phyloP scores from a whole-genome alignment of 129 eudicot genomes.

The Mikania micrantha region DNA sequence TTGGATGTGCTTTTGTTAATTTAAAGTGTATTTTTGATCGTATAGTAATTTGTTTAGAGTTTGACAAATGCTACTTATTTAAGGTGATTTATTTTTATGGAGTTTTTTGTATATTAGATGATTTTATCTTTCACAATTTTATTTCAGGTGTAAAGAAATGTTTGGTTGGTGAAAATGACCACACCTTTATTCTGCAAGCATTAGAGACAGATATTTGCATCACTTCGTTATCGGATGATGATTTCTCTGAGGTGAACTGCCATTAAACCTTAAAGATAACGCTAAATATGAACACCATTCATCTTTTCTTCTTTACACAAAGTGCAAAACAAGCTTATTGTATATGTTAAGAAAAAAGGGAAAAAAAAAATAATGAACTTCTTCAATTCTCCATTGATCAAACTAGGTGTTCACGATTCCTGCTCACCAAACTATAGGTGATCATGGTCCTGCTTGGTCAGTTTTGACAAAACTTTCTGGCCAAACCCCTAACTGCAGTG shows the following conservation, averaged over 20 bases:
- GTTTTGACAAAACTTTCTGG: neutral
- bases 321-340: neutral
- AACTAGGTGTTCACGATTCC: neutral
- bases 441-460: neutral
- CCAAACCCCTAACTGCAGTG: neutral
- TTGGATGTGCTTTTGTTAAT: neutral
- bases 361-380: neutral
- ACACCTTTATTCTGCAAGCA: constrained; percentile 32
- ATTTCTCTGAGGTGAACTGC: constrained; percentile 49
- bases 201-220: constrained; percentile 40
- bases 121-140: constrained; percentile 5
- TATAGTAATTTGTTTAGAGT: neutral
- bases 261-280: neutral
- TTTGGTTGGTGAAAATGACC: constrained; percentile 24
- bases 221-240: constrained; percentile 53
- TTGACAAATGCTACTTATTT: neutral
- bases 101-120: neutral
- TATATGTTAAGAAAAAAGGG: neutral
- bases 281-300: neutral
- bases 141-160: constrained; percentile 40
- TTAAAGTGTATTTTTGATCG: too few species aligned
- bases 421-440: too few species aligned
- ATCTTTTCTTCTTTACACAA: neutral
- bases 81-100: neutral
- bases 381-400: neutral